Conservation (phyloP, 2,329 filamentous ascomycete genomes). For the Pseudogymnoascus sp. region DNA sequence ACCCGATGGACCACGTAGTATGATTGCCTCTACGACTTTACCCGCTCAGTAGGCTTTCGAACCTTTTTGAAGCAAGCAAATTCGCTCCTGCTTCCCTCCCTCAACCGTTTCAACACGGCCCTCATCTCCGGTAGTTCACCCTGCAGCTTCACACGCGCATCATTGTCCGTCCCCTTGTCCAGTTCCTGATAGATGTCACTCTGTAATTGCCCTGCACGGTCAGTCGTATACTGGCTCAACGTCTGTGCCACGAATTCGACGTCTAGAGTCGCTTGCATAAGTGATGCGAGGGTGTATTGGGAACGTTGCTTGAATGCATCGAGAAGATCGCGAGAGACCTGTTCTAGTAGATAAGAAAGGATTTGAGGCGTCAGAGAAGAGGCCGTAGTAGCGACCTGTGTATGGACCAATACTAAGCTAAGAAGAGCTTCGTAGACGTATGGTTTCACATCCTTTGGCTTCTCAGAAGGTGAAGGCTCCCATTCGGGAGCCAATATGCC, state of each 20-base stretch:
- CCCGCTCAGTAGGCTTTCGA: constrained; percentile 14
- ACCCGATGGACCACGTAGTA: neutral
- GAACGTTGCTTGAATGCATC: constrained; percentile 61
- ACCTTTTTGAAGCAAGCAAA: constrained; percentile 74
- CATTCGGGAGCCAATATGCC: constrained; percentile 66
- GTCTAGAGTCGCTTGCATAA: constrained; percentile 96
- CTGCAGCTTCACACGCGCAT: constrained; percentile 70
- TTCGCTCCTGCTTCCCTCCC: constrained; percentile 74
- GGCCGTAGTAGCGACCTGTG: constrained; percentile 74
- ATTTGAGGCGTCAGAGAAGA: constrained; percentile 70
- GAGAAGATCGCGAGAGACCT: constrained; percentile 71
- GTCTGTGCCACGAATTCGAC: constrained; percentile 97
- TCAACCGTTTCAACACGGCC: constrained; percentile 70
- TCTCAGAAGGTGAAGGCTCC: constrained; percentile 48
- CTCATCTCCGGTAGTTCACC: constrained; percentile 85
- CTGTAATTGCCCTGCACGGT: constrained; percentile 71
- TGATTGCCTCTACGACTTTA: neutral
- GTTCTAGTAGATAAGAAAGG: constrained; percentile 77
- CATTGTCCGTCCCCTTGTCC: constrained; percentile 80
- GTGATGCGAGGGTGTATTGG: constrained; percentile 64
- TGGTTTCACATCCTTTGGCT: constrained; percentile 67
- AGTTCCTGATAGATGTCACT: constrained; percentile 87
- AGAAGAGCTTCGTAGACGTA: constrained; percentile 88
- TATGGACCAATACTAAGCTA: constrained; percentile 80
- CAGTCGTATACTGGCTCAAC: constrained; percentile 78